phyloP scores from a whole-genome alignment of 139 green algal species.

The Pseudopediastrum boryanum region DNA sequence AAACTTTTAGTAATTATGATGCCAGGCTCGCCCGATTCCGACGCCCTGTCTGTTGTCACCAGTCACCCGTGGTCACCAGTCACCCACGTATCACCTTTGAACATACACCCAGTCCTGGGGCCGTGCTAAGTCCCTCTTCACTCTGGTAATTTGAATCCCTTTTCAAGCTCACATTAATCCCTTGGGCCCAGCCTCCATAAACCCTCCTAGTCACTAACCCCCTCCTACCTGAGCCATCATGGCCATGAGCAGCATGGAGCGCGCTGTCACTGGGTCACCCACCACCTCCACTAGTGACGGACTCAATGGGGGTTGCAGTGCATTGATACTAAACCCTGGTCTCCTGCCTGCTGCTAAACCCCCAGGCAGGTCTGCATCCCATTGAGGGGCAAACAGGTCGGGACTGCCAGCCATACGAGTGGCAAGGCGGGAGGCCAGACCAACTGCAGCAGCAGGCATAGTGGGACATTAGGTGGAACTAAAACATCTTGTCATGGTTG shows the following conservation, averaged over 20 bases:
- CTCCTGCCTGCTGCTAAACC: conserved; percentile 53
- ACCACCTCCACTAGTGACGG: conserved; percentile 30
- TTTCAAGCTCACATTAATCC: background rate
- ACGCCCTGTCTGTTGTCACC: too few species aligned
- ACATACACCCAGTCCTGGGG: background rate
- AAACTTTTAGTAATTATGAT: too few species aligned
- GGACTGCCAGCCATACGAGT: conserved; percentile 46
- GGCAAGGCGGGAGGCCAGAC: conserved; percentile 16
- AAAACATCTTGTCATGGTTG: background rate
- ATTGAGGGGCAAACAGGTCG: conserved; percentile 58
- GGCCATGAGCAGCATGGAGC: conserved; percentile 52
- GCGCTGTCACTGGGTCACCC: conserved; percentile 25
- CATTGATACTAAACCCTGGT: conserved; percentile 67
- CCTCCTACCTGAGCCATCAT: conserved; percentile 43
- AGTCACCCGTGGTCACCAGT: too few species aligned
- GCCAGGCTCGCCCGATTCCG: too few species aligned
- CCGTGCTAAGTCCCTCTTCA: background rate
- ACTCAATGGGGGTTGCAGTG: conserved; percentile 33
- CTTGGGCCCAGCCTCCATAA: background rate
- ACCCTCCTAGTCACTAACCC: background rate
- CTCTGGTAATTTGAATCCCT: background rate
- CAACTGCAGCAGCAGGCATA: background rate
- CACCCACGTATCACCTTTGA: background rate
- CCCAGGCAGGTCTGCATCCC: conserved; percentile 50
- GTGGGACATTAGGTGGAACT: background rate